A percentile compares a stretch with the other conserved stretches of the same genome.
These are phyloP conservation scores for Theileria parva DNA, from an alignment of 169 alveolate genomes.

Conservation along the genomic window DNA sequence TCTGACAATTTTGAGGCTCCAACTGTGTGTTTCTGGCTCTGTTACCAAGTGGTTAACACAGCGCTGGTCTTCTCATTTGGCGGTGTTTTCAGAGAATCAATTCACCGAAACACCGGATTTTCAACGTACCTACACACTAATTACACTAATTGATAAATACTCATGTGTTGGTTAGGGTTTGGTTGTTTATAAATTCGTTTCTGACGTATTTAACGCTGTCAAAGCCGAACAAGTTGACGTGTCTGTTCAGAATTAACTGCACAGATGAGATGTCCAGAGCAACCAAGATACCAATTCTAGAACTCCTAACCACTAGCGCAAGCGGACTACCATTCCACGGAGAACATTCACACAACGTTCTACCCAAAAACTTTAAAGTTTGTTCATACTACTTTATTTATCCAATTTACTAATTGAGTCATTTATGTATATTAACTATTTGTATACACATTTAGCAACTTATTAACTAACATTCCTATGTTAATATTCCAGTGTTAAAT, in stretches of 20 bases:
- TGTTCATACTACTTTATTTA: slow-evolving; percentile 7
- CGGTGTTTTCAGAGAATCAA: slow-evolving; percentile 78
- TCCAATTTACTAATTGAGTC: too few relatives aligned
- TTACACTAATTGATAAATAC: neutral
- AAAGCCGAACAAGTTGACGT: slow-evolving; percentile 82
- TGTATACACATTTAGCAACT: slow-evolving; percentile 3
- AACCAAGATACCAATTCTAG: slow-evolving; percentile 76
- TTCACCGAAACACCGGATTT: slow-evolving; percentile 74
- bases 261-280: slow-evolving; percentile 77
- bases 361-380: slow-evolving; percentile 71
- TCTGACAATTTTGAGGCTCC: slow-evolving; percentile 87
- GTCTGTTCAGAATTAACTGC: slow-evolving; percentile 88
- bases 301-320: slow-evolving; percentile 77
- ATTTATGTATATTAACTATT: slow-evolving; percentile 47
- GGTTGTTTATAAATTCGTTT: slow-evolving; percentile 65
- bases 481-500: too few relatives aligned
- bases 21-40: slow-evolving; percentile 79
- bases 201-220: slow-evolving; percentile 73
- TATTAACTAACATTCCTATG: too few relatives aligned
- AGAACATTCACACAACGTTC: slow-evolving; percentile 79
- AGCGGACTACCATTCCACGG: slow-evolving; percentile 85
- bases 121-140: slow-evolving; percentile 58
- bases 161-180: slow-evolving; percentile 50
- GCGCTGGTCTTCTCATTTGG: slow-evolving; percentile 84
- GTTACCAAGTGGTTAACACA: slow-evolving; percentile 83